A percentile compares a stretch with the other conserved stretches of the same genome.
Evolutionary conservation across 2,329 filamentous ascomycete species (phyloP).

Genomic region (Neofusicoccum kwambonambiense): DNA sequence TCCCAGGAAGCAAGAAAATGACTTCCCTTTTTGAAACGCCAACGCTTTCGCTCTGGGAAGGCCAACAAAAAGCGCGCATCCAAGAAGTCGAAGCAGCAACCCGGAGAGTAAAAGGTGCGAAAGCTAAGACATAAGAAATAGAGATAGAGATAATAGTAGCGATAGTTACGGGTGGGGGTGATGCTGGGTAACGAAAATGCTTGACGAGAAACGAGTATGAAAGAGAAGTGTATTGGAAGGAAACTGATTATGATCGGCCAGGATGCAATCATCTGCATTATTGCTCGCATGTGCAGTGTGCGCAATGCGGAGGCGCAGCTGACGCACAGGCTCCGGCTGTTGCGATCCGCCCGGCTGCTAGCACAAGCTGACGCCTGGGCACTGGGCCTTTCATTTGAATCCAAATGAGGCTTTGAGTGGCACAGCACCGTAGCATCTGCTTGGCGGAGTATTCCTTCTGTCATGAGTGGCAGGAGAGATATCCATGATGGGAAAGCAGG

Average conservation of each 20-base stretch:
- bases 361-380: background rate
- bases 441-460: background rate
- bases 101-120: background rate
- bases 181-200: background rate
- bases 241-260: constrained; percentile 3
- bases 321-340: background rate
- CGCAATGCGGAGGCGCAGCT: background rate
- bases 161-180: background rate
- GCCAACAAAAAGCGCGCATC: background rate
- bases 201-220: background rate
- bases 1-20: background rate
- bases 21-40: constrained; percentile 7
- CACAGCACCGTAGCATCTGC: background rate
- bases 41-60: constrained; percentile 17
- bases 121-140: constrained; percentile 9
- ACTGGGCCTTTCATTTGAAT: background rate
- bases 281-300: background rate
- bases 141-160: background rate
- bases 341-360: background rate
- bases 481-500: background rate
- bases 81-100: background rate
- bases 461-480: background rate
- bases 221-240: background rate
- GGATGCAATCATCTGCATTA: background rate
- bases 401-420: background rate